Conservation (phyloP, 176 grass and related monocot species). For the Zea luxurians region DNA sequence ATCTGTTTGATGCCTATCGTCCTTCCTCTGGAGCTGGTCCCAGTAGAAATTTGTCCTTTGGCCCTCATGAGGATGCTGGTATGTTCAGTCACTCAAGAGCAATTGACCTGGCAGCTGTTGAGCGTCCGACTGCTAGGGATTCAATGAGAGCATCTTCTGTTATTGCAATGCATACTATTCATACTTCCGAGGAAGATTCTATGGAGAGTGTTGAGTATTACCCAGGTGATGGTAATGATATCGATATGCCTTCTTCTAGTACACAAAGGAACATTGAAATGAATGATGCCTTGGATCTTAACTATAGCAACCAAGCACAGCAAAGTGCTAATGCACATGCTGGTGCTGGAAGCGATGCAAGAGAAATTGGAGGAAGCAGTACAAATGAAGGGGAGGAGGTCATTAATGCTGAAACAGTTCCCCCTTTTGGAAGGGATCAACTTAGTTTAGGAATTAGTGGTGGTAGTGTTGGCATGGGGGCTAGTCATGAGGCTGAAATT, state of each 20-base stretch:
- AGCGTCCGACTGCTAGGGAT: conserved; percentile 59
- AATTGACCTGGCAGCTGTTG: conserved; percentile 45
- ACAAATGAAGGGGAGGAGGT: conserved; percentile 97
- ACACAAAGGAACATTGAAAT: conserved; percentile 68
- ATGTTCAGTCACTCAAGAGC: conserved; percentile 53
- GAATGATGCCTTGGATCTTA: conserved; percentile 83
- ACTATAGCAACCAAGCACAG: conserved; percentile 92
- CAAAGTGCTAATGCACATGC: conserved; percentile 81
- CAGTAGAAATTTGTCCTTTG: conserved; percentile 80
- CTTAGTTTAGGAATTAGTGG: conserved; percentile 91
- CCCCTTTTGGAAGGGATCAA: conserved; percentile 70
- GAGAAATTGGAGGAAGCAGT: conserved; percentile 93
- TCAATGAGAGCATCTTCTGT: conserved; percentile 87
- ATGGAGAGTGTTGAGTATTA: conserved; percentile 99
- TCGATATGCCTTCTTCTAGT: conserved; percentile 80
- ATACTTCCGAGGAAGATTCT: conserved; percentile 61
- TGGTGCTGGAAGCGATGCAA: conserved; percentile 77
- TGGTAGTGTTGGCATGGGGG: conserved; percentile 97
- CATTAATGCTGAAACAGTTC: conserved; percentile 76
- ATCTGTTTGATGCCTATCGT: conserved; percentile 65
- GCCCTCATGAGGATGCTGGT: conserved; percentile 53
- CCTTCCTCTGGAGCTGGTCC: conserved; percentile 87
- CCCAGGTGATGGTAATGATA: conserved; percentile 67
- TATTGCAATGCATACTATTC: conserved; percentile 85
- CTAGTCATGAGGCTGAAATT: conserved; percentile 97